phyloP scores from a whole-genome alignment of 2,329 filamentous ascomycete genomes.

The Aspergillus floridensis region DNA sequence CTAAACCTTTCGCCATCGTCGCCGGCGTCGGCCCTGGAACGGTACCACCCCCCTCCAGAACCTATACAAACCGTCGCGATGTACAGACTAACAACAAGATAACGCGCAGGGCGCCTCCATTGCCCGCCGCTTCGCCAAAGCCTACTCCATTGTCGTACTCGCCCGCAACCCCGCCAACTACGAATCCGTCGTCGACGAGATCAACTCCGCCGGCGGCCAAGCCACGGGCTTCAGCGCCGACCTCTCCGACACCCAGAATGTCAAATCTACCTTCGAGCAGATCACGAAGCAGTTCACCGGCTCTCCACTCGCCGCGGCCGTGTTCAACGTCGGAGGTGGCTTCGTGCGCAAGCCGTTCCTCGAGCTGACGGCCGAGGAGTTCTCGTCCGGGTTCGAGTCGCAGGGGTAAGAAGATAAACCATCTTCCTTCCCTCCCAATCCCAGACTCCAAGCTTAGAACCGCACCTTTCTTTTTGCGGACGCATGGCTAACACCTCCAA shows the following conservation, averaged over 20 bases:
- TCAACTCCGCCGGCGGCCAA: slow-evolving; percentile 57
- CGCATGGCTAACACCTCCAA: background rate
- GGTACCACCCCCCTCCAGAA: too few relatives aligned
- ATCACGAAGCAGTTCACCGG: slow-evolving; percentile 54
- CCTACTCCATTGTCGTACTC: slow-evolving; percentile 60
- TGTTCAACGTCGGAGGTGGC: slow-evolving; percentile 60
- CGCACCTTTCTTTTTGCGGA: too few relatives aligned
- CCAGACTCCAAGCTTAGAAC: too few relatives aligned
- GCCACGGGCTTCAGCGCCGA: slow-evolving; percentile 62
- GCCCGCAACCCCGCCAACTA: slow-evolving; percentile 59
- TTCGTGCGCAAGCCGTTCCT: slow-evolving; percentile 61
- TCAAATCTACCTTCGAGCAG: slow-evolving; percentile 53
- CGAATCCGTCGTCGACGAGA: slow-evolving; percentile 56
- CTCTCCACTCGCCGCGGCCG: slow-evolving; percentile 50
- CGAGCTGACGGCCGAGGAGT: slow-evolving; percentile 59
- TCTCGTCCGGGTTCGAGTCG: slow-evolving; percentile 50
- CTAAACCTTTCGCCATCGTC: slow-evolving; percentile 46
- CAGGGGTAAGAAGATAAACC: slow-evolving; percentile 42
- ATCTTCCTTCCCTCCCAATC: too few relatives aligned
- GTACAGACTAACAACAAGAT: background rate
- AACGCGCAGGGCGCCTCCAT: slow-evolving; percentile 52
- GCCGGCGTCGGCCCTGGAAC: slow-evolving; percentile 50
- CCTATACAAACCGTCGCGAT: background rate
- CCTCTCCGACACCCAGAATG: slow-evolving; percentile 51
- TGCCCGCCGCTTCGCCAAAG: slow-evolving; percentile 57